Base-by-base conservation (phyloP, 345 rosid genomes). In the Dipteronia dyeriana region DNA sequence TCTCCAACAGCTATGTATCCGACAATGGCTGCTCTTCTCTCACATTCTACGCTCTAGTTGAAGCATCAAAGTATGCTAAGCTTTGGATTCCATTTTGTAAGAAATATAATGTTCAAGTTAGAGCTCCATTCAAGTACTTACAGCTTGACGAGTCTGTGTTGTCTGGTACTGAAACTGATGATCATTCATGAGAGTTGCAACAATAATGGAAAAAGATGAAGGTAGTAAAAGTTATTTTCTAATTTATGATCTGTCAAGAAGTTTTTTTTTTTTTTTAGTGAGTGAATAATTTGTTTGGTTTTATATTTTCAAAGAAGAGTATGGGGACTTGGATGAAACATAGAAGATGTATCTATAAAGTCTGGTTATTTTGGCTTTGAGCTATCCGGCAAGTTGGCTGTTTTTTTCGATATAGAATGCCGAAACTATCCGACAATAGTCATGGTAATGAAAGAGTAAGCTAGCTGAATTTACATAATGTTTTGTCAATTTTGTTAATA, bases 51-150 rank as follows among this genome's bases (percentile, higher is more conserved):
- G 84, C 97, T 70, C 85, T 91, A 7, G 72, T 85, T 62, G 90
- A 91, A 78, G 89, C 92, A 13, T 87, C 82, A 0, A 89, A 81
- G 51, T 93, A 90, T 19, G 91, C 93, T 1, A 82, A 81, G 84
- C 79, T 26, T 26, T 26, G 26, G 26, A 26, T 26, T 26, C 26
- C 26, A 26, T 26, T 0, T 26, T 26, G 26, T 78, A 79, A 82
- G 73, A 87, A 87, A 80, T 77, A 91, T 43, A 81, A 70, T 1
- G 67, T 90, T 74, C 81, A 61, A 76, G 78, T 85, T 25, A 78
- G 95, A 84, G 91, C 97, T 69, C 95, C 94, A 8, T 90, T 89
- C 45, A 87, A 90, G 53, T 93, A 87, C 78, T 90, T 93, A 63
- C 22, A 29, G 31, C 31, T 73, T 19, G 76, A 23, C 0, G 64